A percentile compares a stretch with the other conserved stretches of the same genome.
phyloP scores from a whole-genome alignment of 2,329 filamentous ascomycete genomes.

The Lachnellula cervina region DNA sequence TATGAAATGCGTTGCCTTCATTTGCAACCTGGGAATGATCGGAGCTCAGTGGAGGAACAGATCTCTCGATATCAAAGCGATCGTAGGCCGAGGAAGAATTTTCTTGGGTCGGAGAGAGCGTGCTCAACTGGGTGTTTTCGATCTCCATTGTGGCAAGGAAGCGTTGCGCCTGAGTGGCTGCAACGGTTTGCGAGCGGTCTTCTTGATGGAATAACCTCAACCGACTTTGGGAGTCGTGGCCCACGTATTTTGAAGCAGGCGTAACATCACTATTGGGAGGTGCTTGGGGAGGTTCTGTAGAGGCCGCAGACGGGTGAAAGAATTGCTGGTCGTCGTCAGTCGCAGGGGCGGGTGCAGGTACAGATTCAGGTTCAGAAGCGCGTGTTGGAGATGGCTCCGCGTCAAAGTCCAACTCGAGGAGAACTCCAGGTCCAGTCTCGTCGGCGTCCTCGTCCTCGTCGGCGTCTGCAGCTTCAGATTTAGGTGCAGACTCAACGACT shows the following conservation, averaged over 20 bases:
- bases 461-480: background rate
- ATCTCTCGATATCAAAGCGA: conserved; percentile 13
- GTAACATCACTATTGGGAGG: background rate
- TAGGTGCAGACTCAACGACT: background rate
- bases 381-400: background rate
- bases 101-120: conserved; percentile 28
- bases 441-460: background rate
- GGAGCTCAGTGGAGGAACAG: background rate
- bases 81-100: conserved; percentile 26
- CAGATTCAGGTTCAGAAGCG: background rate
- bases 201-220: background rate
- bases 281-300: background rate
- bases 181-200: background rate
- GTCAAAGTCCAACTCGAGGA: background rate
- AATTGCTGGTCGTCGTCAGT: background rate
- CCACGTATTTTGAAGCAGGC: background rate
- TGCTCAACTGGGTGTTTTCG: conserved; percentile 20
- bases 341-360: background rate
- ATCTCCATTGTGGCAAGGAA: conserved; percentile 5
- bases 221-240: background rate
- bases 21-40: conserved; percentile 1
- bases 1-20: background rate
- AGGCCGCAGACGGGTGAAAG: background rate
- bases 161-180: conserved; percentile 7
- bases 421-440: background rate